Evolutionary conservation across 768 basidiomycete species (phyloP).

Genomic region (Leccinellum albellum): DNA sequence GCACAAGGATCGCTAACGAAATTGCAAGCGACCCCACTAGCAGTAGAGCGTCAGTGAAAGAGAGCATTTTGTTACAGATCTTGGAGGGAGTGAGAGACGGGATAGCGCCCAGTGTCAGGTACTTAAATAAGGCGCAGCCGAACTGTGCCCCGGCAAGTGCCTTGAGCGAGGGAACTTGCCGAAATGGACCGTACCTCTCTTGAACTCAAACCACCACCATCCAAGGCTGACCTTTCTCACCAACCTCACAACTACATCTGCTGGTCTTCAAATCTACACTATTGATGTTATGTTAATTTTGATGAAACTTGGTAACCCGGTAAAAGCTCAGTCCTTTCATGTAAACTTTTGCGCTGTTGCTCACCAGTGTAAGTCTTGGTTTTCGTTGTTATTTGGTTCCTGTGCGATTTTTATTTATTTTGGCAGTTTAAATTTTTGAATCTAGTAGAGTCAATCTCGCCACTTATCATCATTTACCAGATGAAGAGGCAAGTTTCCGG

Average conservation of each 20-base stretch:
- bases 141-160: conserved; percentile 28
- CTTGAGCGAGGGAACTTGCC: conserved; percentile 19
- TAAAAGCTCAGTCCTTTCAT: not conserved
- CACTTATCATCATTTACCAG: not conserved
- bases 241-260: not conserved
- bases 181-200: conserved; percentile 20
- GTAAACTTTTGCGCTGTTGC: not conserved
- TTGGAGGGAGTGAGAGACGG: not conserved
- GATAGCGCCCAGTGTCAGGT: no score
- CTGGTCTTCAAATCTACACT: not conserved
- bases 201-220: conserved; percentile 33
- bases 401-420: not conserved
- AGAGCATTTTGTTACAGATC: conserved; percentile 27
- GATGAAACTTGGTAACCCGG: not conserved
- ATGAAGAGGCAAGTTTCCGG: no score
- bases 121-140: not conserved
- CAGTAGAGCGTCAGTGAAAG: conserved; percentile 38
- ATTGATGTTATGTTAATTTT: not conserved
- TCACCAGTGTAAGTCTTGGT: not conserved
- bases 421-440: not conserved
- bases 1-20: conserved; percentile 56
- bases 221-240: not conserved
- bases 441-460: not conserved
- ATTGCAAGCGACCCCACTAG: conserved; percentile 44
- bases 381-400: not conserved